Evolutionary conservation across 1,284 basidiomycete genomes (phyloP), one percentile per base, ranked within the genome.

Genomic region (Rugosomyces carneus): DNA sequence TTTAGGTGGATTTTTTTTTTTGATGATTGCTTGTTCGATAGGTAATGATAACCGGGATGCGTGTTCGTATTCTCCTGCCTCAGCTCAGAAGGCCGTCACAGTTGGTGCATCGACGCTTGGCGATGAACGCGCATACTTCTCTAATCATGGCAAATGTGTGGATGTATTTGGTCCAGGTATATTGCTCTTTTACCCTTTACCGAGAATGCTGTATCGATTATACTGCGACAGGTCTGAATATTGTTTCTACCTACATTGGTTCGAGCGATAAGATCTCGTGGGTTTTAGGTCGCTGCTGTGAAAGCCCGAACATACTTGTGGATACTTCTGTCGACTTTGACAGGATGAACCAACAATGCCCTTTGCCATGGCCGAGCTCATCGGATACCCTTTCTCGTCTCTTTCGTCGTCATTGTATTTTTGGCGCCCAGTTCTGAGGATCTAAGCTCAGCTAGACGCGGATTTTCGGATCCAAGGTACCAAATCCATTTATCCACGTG

Each of bases 111-210:
- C 87, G 2, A 88, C 86, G 20, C 72, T 91, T 34, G 72, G 64
- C 41, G 92, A 96, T 60, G 82, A 85, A 51, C 82, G 89, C 47
- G 93, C 93, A 26, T 92, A 91, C 73, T 95, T 94, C 74, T 87
- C 84, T 59, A 91, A 90, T 73, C 73, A 72, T 53, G 88, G 88
- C 37, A 51, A 68, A 53, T 91, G 89, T 59, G 87, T 92, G 44
- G 87, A 93, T 61, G 75, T 93, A 53, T 91, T 91, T 57, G 89
- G 75, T 26, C 90, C 90, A 19, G 89, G 86, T 63, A 62, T 34
- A 57, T 11, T 19, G 19, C 23, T 11, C 20, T 19, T 40, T 19
- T 18, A 42, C 21, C n/a, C n/a, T 27, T 44, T 2, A 11, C 27
- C 4, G 44, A 29, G 21, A 19, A 26, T 38, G 11, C n/a, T 43